phyloP scores from a whole-genome alignment of 148 eudicot genomes.

The Silene conica region DNA sequence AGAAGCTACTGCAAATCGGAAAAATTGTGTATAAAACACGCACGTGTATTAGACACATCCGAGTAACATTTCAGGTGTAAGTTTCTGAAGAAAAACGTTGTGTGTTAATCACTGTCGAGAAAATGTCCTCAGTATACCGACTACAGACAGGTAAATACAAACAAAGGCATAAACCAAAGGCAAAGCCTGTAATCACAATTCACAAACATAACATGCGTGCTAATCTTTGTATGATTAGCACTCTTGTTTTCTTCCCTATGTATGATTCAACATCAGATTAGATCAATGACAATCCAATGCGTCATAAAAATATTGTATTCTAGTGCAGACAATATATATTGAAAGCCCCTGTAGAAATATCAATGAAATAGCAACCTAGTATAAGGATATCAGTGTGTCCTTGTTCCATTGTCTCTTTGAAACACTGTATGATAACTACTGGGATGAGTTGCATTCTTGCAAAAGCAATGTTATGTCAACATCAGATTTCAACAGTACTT shows the following conservation, averaged over 20 bases:
- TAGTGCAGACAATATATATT: background rate
- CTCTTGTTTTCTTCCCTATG: background rate
- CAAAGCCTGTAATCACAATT: background rate
- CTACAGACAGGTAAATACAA: slow-evolving; percentile 2
- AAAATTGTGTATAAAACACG: background rate
- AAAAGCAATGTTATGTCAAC: slow-evolving; percentile 1
- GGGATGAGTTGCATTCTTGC: background rate
- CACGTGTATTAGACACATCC: background rate
- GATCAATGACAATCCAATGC: background rate
- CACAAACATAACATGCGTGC: slow-evolving; percentile 3
- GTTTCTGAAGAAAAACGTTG: background rate
- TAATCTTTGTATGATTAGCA: background rate
- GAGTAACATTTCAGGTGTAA: background rate
- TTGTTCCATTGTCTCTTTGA: background rate
- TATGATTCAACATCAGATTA: background rate
- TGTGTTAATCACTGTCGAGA: background rate
- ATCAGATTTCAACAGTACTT: background rate
- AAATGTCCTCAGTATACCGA: background rate
- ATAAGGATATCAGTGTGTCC: background rate
- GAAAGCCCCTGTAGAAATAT: background rate
- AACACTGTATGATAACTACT: background rate
- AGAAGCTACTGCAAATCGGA: background rate
- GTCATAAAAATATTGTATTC: background rate
- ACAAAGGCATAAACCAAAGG: slow-evolving; percentile 19
- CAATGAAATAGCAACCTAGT: background rate